Conservation (phyloP, 2,329 filamentous ascomycete genomes). For the Penicillium sp. region DNA sequence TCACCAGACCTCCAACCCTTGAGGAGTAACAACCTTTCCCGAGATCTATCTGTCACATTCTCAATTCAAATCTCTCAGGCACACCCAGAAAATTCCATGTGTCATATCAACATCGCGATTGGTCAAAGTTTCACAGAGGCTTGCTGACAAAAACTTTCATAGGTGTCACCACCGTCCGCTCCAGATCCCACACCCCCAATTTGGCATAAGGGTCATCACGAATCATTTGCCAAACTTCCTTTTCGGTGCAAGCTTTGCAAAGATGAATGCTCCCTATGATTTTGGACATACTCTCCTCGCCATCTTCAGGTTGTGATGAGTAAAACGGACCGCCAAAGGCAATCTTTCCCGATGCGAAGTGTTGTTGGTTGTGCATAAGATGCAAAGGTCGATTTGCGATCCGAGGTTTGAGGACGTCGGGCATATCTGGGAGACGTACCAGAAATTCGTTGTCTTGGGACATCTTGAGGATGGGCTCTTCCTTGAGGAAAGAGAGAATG, state of each 20-base stretch:
- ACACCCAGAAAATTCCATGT: too few relatives aligned
- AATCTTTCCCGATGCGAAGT: neutral
- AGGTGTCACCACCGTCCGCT: neutral
- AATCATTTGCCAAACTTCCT: neutral
- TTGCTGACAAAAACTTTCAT: neutral
- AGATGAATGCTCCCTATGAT: neutral
- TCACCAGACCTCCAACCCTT: too few relatives aligned
- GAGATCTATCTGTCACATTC: too few relatives aligned
- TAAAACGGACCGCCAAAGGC: neutral
- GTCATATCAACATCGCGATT: neutral
- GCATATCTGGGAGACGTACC: neutral
- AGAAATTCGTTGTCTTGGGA: neutral
- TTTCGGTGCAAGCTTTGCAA: neutral
- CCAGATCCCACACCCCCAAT: neutral
- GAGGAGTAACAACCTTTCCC: too few relatives aligned
- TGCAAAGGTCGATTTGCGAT: neutral
- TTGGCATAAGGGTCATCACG: neutral
- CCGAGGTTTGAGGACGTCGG: neutral
- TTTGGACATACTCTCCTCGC: neutral
- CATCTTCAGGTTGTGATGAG: neutral
- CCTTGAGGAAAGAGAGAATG: neutral
- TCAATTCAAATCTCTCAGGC: too few relatives aligned
- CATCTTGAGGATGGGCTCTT: neutral
- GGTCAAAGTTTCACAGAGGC: neutral
- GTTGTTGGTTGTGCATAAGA: neutral